phyloP scores from a whole-genome alignment of 495 filamentous ascomycete genomes.

The Xylaria palmicola region DNA sequence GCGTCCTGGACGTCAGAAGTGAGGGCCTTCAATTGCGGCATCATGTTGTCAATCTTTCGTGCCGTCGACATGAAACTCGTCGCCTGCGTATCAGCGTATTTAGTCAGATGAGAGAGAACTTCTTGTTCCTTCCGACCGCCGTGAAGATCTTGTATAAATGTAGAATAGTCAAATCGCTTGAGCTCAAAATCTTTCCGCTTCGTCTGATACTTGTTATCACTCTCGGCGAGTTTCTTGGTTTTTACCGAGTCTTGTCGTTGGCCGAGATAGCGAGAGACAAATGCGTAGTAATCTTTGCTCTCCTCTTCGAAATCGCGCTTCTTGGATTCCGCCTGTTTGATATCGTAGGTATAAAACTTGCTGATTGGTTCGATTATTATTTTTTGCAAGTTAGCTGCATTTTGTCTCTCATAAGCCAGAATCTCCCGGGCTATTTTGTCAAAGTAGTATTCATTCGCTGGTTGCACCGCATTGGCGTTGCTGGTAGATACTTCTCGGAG shows the following conservation, averaged over 20 bases:
- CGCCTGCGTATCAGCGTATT: conserved; percentile 89
- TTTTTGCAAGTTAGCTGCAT: conserved; percentile 79
- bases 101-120: conserved; percentile 91
- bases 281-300: conserved; percentile 95
- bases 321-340: conserved; percentile 96
- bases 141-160: conserved; percentile 98
- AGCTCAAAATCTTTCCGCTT: conserved; percentile 94
- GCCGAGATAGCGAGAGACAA: conserved; percentile 89
- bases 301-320: conserved; percentile 99
- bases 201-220: conserved; percentile 92
- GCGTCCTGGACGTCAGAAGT: conserved; percentile 84
- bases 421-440: conserved; percentile 95
- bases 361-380: conserved; percentile 91
- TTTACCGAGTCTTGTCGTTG: conserved; percentile 94
- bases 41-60: conserved; percentile 81
- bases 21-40: conserved; percentile 91
- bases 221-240: conserved; percentile 92
- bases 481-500: conserved; percentile 83
- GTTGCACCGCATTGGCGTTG: conserved; percentile 92
- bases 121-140: conserved; percentile 97
- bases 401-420: conserved; percentile 78
- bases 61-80: conserved; percentile 76
- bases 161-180: conserved; percentile 97
- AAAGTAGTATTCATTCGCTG: conserved; percentile 96
- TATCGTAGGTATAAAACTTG: conserved; percentile 89